Base-by-base conservation (phyloP, 805 yeast species). In the Wickerhamomyces queroliae region DNA sequence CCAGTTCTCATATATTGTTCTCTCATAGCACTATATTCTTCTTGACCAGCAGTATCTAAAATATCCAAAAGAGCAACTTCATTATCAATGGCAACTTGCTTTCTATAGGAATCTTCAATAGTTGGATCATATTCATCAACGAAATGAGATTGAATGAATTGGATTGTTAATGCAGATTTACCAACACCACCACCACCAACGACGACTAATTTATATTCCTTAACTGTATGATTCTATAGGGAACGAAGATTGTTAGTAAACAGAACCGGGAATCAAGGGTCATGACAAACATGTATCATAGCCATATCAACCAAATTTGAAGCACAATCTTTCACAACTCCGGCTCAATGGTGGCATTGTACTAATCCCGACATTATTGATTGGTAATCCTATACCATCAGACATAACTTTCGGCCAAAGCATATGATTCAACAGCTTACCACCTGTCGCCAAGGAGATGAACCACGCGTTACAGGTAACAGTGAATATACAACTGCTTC, bases 151-250 rank as follows among this genome's bases (percentile, higher is more conserved):
- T 91, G 98, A 40, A 93, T 89, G 56, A 93, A 74, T 63, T 93
- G 95, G 48, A 93, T 93, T 21, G 99, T 93, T 47, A 93, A 69
- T 6, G 99, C 98, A 19, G 95, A 83, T 63, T 93, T 93, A 66
- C 99, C 99, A 40, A 93, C 99, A 65, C 96, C 97, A 58, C 98
- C 98, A 29, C 97, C 97, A 41, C 98, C 99, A 41, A 91, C 96
- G 33, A 91, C 97, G 5, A 93, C 99, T 43, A 93, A 66, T 59
- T 95, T 89, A 61, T 81, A 91, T 63, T 90, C 96, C 62, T 83
- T 74, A 41, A 76, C 70, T 34, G 61, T 63, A 32, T 53, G 58
- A 36, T 43, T 52, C 48, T 51, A 33, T 13, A 36, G 4, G 25
- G 17, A 22, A 5, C 15, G 10, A 29, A 26, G 26, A 35, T n/a